phyloP scores from a whole-genome alignment of 148 eudicot genomes.

The Rheum nobile region DNA sequence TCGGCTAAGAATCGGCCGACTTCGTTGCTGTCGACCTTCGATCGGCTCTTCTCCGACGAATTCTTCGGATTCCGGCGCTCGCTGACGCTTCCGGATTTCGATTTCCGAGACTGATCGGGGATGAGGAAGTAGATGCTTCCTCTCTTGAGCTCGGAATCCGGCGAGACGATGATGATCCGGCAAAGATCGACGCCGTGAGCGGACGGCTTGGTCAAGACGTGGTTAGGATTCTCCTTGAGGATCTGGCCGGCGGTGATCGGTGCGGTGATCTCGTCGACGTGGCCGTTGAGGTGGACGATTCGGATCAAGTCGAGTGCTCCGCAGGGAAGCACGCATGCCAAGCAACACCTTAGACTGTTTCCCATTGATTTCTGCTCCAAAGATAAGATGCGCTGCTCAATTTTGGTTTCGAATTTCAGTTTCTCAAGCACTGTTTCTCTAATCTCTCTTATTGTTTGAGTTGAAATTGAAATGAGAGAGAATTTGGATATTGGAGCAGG shows the following conservation, averaged over 20 bases:
- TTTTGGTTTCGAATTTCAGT: neutral
- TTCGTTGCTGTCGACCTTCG: neutral
- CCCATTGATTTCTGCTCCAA: conserved; percentile 32
- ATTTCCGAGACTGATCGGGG: conserved; percentile 45
- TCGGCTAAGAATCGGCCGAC: neutral
- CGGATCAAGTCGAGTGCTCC: conserved; percentile 90
- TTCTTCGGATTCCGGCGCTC: neutral
- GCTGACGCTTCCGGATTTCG: conserved; percentile 18
- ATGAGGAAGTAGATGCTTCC: conserved; percentile 76
- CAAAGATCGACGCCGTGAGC: conserved; percentile 48
- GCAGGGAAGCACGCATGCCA: conserved; percentile 84
- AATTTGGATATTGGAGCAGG: neutral
- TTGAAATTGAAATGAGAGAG: neutral
- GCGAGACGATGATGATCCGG: conserved; percentile 47
- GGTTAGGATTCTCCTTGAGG: conserved; percentile 51
- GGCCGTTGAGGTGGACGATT: conserved; percentile 70
- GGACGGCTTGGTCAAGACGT: conserved; percentile 59
- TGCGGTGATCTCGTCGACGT: conserved; percentile 59
- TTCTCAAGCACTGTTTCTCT: neutral
- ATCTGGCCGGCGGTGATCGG: conserved; percentile 53
- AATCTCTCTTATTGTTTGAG: neutral
- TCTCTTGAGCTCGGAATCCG: conserved; percentile 66
- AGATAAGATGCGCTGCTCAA: neutral
- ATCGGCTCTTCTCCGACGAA: conserved; percentile 7
- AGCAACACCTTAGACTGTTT: conserved; percentile 76